These are phyloP conservation scores for Tillandsia leiboldiana DNA, from an alignment of 176 grass and related monocot genomes.

Conservation along the genomic window DNA sequence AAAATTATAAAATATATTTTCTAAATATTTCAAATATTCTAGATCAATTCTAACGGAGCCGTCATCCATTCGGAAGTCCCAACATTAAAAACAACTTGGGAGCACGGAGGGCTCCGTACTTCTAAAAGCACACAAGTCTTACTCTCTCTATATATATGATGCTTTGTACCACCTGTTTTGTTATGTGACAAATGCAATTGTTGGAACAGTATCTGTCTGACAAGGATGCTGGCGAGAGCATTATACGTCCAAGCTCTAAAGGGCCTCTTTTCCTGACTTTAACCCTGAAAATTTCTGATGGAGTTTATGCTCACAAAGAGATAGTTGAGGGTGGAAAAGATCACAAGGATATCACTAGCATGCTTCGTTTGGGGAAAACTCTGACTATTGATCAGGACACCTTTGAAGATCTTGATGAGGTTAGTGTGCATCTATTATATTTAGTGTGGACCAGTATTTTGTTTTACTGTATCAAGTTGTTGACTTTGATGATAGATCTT, in stretches of 20 bases:
- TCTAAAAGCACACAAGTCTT: no score
- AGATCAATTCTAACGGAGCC: no score
- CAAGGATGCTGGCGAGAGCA: constrained; percentile 82
- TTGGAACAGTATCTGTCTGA: constrained; percentile 66
- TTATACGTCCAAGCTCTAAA: constrained; percentile 77
- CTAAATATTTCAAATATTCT: no score
- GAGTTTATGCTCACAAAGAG: constrained; percentile 83
- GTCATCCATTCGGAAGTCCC: no score
- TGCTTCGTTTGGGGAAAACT: constrained; percentile 90
- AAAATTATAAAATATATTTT: no score
- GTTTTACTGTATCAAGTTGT: background rate
- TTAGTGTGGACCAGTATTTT: background rate
- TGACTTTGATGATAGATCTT: background rate
- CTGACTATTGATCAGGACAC: constrained; percentile 77
- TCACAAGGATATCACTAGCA: constrained; percentile 91
- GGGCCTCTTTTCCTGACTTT: constrained; percentile 81
- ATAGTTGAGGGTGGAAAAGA: constrained; percentile 92
- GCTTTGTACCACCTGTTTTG: background rate
- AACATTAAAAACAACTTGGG: no score
- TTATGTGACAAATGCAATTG: background rate
- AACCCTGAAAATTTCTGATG: constrained; percentile 86
- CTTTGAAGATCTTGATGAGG: constrained; percentile 99
- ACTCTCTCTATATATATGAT: background rate
- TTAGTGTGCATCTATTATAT: constrained; percentile 24
- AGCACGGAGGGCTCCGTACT: no score